A percentile compares a stretch with the other conserved stretches of the same genome.
These are phyloP conservation scores for Cyclotella cryptica DNA, from an alignment of 108 stramenopile genomes.

Conservation along the genomic window DNA sequence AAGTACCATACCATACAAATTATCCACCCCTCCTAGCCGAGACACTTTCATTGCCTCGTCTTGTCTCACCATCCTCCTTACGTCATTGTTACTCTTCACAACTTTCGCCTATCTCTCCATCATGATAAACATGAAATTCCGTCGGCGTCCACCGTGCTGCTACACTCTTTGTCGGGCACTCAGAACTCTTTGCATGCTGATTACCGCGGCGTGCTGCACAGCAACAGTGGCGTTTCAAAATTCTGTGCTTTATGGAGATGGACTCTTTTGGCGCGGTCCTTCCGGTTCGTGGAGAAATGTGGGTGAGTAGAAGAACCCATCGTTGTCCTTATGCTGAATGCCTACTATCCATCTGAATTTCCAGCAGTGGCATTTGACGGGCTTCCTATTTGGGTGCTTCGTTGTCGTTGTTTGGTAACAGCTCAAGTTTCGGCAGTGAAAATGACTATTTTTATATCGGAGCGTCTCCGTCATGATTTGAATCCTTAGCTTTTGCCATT, in stretches of 20 bases:
- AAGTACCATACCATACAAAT: too few relatives aligned
- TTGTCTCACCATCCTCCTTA: too few relatives aligned
- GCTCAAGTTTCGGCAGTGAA: too few relatives aligned
- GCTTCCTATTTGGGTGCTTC: too few relatives aligned
- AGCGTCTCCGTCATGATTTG: too few relatives aligned
- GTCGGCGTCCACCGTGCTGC: constrained; percentile 1
- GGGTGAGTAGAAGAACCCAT: not conserved
- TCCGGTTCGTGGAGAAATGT: not conserved
- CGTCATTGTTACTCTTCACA: not conserved
- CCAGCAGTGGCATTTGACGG: too few relatives aligned
- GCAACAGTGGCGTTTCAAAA: constrained; percentile 1
- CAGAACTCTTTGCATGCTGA: not conserved
- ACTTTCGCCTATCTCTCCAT: not conserved
- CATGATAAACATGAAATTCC: not conserved
- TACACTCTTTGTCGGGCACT: not conserved
- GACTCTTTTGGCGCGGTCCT: not conserved
- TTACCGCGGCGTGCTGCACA: not conserved
- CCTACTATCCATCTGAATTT: not conserved
- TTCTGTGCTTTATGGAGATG: not conserved
- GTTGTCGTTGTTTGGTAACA: too few relatives aligned
- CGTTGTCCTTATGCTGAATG: not conserved
- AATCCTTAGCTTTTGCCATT: too few relatives aligned
- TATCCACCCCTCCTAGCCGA: not conserved
- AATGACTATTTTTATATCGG: too few relatives aligned
- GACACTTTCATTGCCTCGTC: too few relatives aligned